These are phyloP conservation scores for Botrytis squamosa DNA, from an alignment of 2,329 filamentous ascomycete genomes.

Conservation along the genomic window DNA sequence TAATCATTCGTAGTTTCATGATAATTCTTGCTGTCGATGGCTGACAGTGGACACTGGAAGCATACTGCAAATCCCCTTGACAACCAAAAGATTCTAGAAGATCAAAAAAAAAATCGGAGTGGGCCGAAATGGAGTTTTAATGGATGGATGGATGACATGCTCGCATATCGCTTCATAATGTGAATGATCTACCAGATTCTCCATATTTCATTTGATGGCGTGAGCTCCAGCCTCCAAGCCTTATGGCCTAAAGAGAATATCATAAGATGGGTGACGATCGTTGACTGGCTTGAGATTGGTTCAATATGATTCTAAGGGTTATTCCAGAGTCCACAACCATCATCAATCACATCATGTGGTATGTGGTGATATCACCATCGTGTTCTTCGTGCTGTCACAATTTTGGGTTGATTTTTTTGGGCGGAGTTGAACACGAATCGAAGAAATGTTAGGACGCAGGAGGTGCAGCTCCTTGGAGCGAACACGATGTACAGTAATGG, in stretches of 20 bases:
- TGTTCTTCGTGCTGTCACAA: background rate
- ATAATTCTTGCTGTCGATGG: background rate
- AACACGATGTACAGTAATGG: background rate
- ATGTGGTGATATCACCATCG: conserved; percentile 8
- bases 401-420: background rate
- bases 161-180: background rate
- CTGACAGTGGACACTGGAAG: background rate
- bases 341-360: background rate
- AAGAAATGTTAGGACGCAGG: background rate
- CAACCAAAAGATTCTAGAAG: conserved; percentile 2
- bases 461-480: background rate
- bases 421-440: background rate
- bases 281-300: background rate
- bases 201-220: conserved; percentile 18
- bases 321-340: background rate
- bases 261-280: background rate
- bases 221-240: conserved; percentile 11
- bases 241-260: conserved; percentile 2
- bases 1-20: background rate
- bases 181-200: conserved; percentile 9
- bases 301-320: background rate
- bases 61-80: conserved; percentile 9
- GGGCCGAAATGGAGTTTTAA: background rate
- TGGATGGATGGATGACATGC: background rate
- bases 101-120: conserved; percentile 6